Evolutionary conservation across 306 rosid species (phyloP), one percentile per base, ranked within the genome.

Genomic region (Parietaria judaica): DNA sequence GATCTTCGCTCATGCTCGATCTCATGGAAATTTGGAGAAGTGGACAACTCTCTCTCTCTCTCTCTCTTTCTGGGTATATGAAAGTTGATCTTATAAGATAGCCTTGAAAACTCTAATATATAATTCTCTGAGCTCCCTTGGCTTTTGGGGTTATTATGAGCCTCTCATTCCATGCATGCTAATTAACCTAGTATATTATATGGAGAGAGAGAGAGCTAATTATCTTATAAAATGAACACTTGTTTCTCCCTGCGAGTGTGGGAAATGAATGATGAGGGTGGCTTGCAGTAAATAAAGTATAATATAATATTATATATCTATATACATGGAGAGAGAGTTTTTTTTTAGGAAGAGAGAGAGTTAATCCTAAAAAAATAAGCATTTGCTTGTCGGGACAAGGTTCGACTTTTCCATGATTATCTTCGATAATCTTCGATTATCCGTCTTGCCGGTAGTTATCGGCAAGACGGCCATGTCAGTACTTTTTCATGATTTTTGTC

Each of bases 101-200:
- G 15, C 53, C 5, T 41, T 41, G 45, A 49, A 49, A 10, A 49
- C 53, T 6, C 53, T 10, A 49, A 49, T n/a, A 9, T 49, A 10
- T 49, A 1, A 11, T 41, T 5, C 9, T 41, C 6, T 41, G 45
- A 49, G 5, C 53, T 49, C 15, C 13, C 15, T 10, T 49, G 13
- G 10, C 53, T 49, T 49, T 49, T 49, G 15, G 53, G 15, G 53
- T 11, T 11, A 49, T 44, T 44, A 15, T 44, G 31, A 44, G 67
- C 61, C 15, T 7, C 14, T n/a, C 15, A 51, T 60, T 50, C 70
- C 84, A 83, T 86, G 85, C 92, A 82, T 31, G 45, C 16, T 14
- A 34, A 36, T 14, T 8, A 3, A 58, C 50, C 11, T 37, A 11
- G 51, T 43, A 34, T 35, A 41, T 41, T 45, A 47, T n/a, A 59